Base-by-base conservation (phyloP, 768 basidiomycete species). In the Kwoniella dejecticola region DNA sequence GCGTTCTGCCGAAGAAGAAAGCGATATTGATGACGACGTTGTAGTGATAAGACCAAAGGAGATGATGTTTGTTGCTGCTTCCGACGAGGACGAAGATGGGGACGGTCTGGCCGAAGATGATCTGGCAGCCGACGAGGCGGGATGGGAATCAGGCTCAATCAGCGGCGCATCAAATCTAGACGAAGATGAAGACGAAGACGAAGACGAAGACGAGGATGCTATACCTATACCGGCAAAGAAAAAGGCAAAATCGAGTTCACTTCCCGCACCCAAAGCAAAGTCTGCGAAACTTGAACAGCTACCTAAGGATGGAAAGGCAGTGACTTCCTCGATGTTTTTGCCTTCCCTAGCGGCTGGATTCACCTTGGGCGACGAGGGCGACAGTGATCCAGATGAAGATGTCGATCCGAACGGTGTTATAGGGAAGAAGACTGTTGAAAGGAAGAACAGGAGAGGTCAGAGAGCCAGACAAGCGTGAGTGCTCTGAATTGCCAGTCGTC, bases 381-480 rank as follows among this genome's bases (percentile, higher is more conserved):
- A 85, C 56, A 89, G 88, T 24, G 92, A 95, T 69, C 72, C 74
- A 2, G 77, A 79, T 66, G 82, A 85, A 63, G 86, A 88, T 72
- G 88, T 89, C 62, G 81, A 79, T 33, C 83, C 81, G 23, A 81
- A 81, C 29, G 84, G 81, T 15, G 86, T 86, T 38, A 80, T 73
- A 7, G 78, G 75, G 15, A 77, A 81, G 24, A 63, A 70, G n/a
- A 64, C 56, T 45, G 49, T 42, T 2, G 79, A 82, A 47, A 87
- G 87, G 81, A 97, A 89, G 81, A 94, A 99, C 70, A 81, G 95
- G 56, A 83, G 93, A 38, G 96, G 95, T 29, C 96, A 99, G 77
- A 81, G 93, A 49, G 95, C 95, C n/a, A 83, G 96, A 62, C 83
- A 88, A 81, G 90, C 89, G 96, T 96, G 78, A 84, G 94, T 88